Evolutionary conservation across 108 stramenopile species (phyloP), one percentile per base, ranked within the genome.

Genomic region (Skeletonema menzelii): DNA sequence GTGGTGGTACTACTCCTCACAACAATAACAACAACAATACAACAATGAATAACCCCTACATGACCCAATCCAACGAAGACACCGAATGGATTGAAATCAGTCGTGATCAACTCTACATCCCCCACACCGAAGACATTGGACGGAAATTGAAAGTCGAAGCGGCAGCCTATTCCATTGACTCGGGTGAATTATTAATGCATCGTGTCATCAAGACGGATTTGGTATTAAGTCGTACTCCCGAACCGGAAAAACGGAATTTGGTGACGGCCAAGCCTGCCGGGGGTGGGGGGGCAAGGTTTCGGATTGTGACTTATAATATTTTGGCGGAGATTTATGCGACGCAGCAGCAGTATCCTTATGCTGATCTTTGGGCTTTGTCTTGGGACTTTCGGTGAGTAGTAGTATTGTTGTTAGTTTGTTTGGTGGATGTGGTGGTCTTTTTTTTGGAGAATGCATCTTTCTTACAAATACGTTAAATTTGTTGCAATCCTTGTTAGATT

Each of bases 261-360:
- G 90, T 94, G 4, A 90, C 86, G 4, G 69, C 89, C 40, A 92
- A 94, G 69, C 57, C 76, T 27, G 82, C 69, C 2, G 86, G 79
- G 5, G 84, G 80, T 31, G 85, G 79, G 59, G 94, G 87, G 11
- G 89, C 91, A 14, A 69, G 95, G 34, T 95, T 99, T 70, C 90
- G 99, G 28, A 88, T 98, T 42, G 88, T 89, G 61, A 92, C 96
- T 27, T 99, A 98, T 87, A 99, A 99, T 79, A 82, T 98, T 65
- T 88, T 99, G 55, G 98, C 99, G 8, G 99, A 99, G 73, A 98
- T 98, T 38, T 99, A 99, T 76, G 99, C 98, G 3, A 99, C 97
- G 26, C 88, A 92, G 76, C 95, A 97, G 70, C 94, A 95, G 82
- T 99, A 98, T 86, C 98, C 99, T 20, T 97, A 98, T 81, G 95